phyloP scores from a whole-genome alignment of 192 early-diverging fungal species.

The Rhizophagus prolifer region DNA sequence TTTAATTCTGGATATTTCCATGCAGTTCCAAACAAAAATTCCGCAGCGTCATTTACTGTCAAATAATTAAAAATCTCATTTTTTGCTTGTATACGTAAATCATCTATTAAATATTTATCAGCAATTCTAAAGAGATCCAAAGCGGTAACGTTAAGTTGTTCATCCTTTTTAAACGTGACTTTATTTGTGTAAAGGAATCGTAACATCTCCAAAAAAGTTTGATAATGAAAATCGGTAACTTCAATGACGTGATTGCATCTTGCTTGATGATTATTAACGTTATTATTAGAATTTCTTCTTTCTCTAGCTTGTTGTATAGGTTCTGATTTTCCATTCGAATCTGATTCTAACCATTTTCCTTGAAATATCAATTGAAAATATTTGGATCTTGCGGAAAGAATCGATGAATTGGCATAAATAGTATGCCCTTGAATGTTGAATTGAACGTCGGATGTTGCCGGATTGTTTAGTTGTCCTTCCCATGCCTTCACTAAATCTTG shows the following conservation, averaged over 20 bases:
- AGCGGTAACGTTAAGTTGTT: not conserved
- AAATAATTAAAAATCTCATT: constrained; percentile 17
- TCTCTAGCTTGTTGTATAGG: not conserved
- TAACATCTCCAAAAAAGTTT: constrained; percentile 31
- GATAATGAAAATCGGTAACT: constrained; percentile 24
- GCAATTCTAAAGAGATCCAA: constrained; percentile 24
- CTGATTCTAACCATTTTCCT: constrained; percentile 18
- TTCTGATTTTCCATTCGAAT: not conserved
- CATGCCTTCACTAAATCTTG: constrained; percentile 25
- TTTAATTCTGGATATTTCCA: constrained; percentile 30
- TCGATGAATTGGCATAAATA: constrained; percentile 25
- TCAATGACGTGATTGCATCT: constrained; percentile 19
- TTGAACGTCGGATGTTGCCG: constrained; percentile 13
- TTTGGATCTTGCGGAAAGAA: constrained; percentile 17
- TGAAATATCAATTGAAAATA: constrained; percentile 26
- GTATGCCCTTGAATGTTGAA: constrained; percentile 19
- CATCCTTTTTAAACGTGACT: constrained; percentile 20
- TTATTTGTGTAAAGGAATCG: constrained; percentile 26
- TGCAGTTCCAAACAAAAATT: constrained; percentile 23
- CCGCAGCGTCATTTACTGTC: constrained; percentile 19
- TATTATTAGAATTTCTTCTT: not conserved
- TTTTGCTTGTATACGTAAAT: constrained; percentile 13
- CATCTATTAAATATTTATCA: constrained; percentile 29
- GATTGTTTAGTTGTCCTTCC: constrained; percentile 23
- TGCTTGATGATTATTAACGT: not conserved